Evolutionary conservation across 129 eudicot species (phyloP), one percentile per base, ranked within the genome.

Genomic region (Tagetes patula): DNA sequence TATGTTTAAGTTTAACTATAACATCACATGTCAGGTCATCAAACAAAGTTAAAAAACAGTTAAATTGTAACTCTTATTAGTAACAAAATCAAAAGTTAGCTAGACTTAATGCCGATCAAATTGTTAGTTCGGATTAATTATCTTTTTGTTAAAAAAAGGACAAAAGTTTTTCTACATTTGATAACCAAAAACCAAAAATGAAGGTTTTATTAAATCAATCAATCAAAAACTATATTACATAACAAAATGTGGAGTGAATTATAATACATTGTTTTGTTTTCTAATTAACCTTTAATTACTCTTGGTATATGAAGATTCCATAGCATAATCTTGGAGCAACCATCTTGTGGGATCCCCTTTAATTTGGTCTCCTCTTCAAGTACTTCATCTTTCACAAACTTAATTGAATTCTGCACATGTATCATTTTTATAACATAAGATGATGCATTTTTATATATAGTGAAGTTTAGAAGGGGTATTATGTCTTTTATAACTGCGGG

Each of bases 331-430:
- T 85, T 94, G 61, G 96, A 88, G 89, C 98, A 94, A 70, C 82
- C 92, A 40, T 82, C 72, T 37, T 79, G 40, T 67, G 97, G 96
- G 66, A 95, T 69, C 27, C 97, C 98, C 79, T 85, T 87, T 76
- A 92, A 14, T 39, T 80, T 84, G 20, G 92, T 89, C 54, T 94
- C 97, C 79, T 90, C 98, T 81, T 88, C 94, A 67, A 88, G 86
- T 67, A 86, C 94, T 65, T 91, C 97, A 45, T 90, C 84, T 69
- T 86, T 84, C 66, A 94, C 97, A 80, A 85, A 94, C 70, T 86
- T 86, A 32, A 95, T 82, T 9, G 96, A 83, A 82, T 88, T 81
- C 97, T 88, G 89, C 79, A 70, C 52, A 71, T 72, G n/a, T 13
- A 3, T 14, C 2, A 36, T 61, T 36, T 33, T 61, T 36, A 33